A percentile compares a stretch with the other conserved stretches of the same genome.
Conservation (phyloP, 257 asterid genomes). For the Capsicum pubescens region DNA sequence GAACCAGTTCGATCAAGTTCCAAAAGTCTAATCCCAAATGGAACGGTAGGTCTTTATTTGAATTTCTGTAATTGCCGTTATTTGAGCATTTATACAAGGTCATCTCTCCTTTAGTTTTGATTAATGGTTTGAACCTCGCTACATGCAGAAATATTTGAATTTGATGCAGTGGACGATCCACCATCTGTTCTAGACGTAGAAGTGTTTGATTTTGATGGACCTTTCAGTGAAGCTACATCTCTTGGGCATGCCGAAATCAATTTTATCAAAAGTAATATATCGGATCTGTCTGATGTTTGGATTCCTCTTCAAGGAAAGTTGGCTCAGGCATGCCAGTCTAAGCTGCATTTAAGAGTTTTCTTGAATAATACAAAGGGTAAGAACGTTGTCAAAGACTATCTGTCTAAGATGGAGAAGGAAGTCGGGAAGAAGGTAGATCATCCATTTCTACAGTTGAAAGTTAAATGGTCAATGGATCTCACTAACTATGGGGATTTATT, state of each 20-base stretch:
- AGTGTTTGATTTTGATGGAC: constrained; percentile 94
- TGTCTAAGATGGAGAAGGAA: constrained; percentile 96
- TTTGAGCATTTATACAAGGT: constrained; percentile 10
- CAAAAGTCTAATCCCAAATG: constrained; percentile 84
- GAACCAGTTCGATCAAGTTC: constrained; percentile 94
- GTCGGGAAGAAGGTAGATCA: constrained; percentile 89
- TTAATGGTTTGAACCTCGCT: constrained; percentile 32
- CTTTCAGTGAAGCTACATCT: constrained; percentile 88
- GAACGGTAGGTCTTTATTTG: constrained; percentile 64
- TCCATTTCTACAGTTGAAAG: constrained; percentile 26
- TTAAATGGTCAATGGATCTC: constrained; percentile 15
- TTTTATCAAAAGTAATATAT: constrained; percentile 73
- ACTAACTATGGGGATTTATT: constrained; percentile 23
- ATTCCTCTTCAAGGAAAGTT: constrained; percentile 90
- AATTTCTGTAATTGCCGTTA: background rate
- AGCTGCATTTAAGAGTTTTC: constrained; percentile 86
- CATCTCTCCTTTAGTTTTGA: constrained; percentile 27
- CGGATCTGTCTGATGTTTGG: constrained; percentile 91
- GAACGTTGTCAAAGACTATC: constrained; percentile 76
- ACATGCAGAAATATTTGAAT: constrained; percentile 89
- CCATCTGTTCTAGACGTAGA: constrained; percentile 92
- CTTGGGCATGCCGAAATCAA: constrained; percentile 90
- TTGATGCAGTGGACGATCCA: constrained; percentile 99
- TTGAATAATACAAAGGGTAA: constrained; percentile 79
- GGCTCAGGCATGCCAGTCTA: constrained; percentile 98